These are phyloP conservation scores for Sherardia arvensis DNA, from an alignment of 257 asterid species.

Conservation along the genomic window DNA sequence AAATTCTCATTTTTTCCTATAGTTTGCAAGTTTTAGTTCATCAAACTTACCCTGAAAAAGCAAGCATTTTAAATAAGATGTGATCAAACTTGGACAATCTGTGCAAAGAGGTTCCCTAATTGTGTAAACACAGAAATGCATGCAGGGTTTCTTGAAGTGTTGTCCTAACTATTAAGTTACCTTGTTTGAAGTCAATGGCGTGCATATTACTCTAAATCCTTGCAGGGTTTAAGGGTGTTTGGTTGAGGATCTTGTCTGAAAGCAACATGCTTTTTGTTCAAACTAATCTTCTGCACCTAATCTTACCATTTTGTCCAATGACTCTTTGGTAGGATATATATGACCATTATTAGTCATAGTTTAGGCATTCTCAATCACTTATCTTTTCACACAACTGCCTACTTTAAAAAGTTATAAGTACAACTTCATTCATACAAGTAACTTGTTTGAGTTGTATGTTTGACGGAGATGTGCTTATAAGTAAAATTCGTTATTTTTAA, in stretches of 20 bases:
- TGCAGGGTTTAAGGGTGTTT: background rate
- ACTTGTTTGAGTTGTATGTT: too few relatives aligned
- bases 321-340: background rate
- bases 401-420: too few relatives aligned
- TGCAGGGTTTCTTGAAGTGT: background rate
- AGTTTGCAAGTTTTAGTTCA: background rate
- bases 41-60: background rate
- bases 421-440: too few relatives aligned
- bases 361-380: background rate
- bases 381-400: too few relatives aligned
- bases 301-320: background rate
- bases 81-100: background rate
- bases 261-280: background rate
- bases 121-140: constrained; percentile 7
- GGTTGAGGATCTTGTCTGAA: background rate
- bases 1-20: background rate
- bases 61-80: background rate
- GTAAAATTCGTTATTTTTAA: too few relatives aligned
- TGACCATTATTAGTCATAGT: background rate
- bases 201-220: background rate
- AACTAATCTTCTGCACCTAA: constrained; percentile 1
- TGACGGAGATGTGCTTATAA: too few relatives aligned
- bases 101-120: background rate
- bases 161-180: background rate
- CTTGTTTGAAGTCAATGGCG: constrained; percentile 10